phyloP scores from a whole-genome alignment of 2,329 filamentous ascomycete genomes.

The Fusarium sp. region DNA sequence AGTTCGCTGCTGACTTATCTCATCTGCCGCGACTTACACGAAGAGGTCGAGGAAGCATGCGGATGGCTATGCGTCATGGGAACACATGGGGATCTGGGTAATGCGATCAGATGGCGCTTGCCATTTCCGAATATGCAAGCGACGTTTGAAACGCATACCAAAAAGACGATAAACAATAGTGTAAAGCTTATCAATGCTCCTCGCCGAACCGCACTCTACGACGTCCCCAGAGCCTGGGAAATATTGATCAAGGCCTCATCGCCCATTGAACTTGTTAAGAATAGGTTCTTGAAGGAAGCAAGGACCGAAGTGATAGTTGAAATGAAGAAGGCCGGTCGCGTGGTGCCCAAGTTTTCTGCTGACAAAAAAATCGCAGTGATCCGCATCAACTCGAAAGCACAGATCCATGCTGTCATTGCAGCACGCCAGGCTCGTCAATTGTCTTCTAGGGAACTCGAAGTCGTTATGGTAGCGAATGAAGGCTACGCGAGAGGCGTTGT shows the following conservation, averaged over 20 bases:
- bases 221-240: constrained; percentile 69
- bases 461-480: constrained; percentile 73
- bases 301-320: constrained; percentile 67
- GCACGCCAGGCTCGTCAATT: constrained; percentile 72
- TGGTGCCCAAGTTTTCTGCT: constrained; percentile 69
- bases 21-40: constrained; percentile 67
- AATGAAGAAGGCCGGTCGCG: constrained; percentile 68
- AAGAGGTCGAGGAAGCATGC: constrained; percentile 57
- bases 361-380: constrained; percentile 72
- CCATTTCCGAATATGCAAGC: constrained; percentile 73
- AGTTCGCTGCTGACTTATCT: constrained; percentile 71
- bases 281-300: constrained; percentile 61
- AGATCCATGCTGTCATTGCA: constrained; percentile 74
- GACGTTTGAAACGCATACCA: constrained; percentile 68
- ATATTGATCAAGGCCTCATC: constrained; percentile 61
- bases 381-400: constrained; percentile 66
- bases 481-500: constrained; percentile 71
- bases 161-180: constrained; percentile 69
- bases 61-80: constrained; percentile 72
- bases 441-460: constrained; percentile 66
- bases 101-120: constrained; percentile 69
- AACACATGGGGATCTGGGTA: constrained; percentile 73
- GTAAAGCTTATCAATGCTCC: constrained; percentile 73
- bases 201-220: constrained; percentile 67
- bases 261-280: constrained; percentile 61